Evolutionary conservation across 2,329 filamentous ascomycete species (phyloP), one percentile per base, ranked within the genome.

Genomic region (Albifimbria verrucaria): DNA sequence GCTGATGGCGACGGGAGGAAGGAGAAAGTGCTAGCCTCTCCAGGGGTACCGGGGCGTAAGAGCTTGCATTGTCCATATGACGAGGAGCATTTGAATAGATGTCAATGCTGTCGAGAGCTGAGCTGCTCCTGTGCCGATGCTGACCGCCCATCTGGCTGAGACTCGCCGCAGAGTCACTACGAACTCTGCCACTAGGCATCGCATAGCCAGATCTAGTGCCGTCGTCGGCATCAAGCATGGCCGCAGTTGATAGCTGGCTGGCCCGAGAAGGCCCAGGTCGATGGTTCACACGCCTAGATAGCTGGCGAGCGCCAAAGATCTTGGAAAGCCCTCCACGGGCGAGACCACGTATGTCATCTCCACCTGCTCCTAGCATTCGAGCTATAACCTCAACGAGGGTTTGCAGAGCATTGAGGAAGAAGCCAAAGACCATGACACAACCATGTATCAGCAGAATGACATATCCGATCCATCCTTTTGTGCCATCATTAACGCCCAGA

Each of bases 401-500:
- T 67, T 96, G 92, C 7, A 96, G 68, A 1, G 94, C 89, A 66
- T 96, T 96, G 51, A 99, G 77, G 68, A 97, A 90, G 74, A 97
- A 99, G 2, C 91, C 93, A 62, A 97, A 90, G 3, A 96, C 79
- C 21, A 99, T 74, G 0, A 96, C 90, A 56, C 87, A 81, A 3
- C 83, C 92, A 66, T 99, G 94, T 32, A 97, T 82, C 24, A 95
- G 71, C 47, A 99, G 77, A 52, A 97, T 95, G 23, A 87, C 85
- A 68, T 99, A 99, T 36, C 92, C 94, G 59, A 97, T 89, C 94
- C 94, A 99, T 4, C 92, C 92, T 68, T 92, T 95, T 1, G 89
- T 77, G 0, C 88, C 84, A 64, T 95, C 88, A 0, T 82, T 82
- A 5, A 97, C 86, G 21, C 85, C 87, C 3, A 99, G 79, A 1